A percentile compares a stretch with the other conserved stretches of the same genome.
These are phyloP conservation scores for Capronia americana DNA, from an alignment of 2,329 filamentous ascomycete genomes.

Conservation along the genomic window DNA sequence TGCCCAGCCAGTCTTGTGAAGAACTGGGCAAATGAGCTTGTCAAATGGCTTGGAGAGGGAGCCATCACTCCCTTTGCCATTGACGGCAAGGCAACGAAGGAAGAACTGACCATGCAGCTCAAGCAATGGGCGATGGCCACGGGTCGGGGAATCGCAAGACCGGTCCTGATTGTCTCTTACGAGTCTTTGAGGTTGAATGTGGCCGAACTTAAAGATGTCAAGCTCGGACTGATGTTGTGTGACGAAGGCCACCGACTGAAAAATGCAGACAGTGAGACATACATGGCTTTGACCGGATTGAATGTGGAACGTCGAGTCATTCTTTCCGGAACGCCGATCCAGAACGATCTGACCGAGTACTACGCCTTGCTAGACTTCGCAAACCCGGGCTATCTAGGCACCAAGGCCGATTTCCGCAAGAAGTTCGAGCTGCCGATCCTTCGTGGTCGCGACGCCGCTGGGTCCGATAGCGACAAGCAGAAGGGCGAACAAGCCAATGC, in stretches of 20 bases:
- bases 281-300: constrained; percentile 84
- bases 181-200: constrained; percentile 92
- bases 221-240: constrained; percentile 90
- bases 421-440: constrained; percentile 92
- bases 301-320: constrained; percentile 93
- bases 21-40: constrained; percentile 97
- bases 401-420: constrained; percentile 88
- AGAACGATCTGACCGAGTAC: constrained; percentile 98
- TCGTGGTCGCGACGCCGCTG: constrained; percentile 86
- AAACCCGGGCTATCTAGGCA: constrained; percentile 89
- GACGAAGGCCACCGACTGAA: constrained; percentile 97
- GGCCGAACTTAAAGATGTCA: constrained; percentile 84
- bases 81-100: constrained; percentile 94
- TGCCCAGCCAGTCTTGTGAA: constrained; percentile 95
- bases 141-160: constrained; percentile 86
- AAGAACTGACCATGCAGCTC: constrained; percentile 86
- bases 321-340: constrained; percentile 93
- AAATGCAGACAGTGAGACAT: constrained; percentile 95
- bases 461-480: constrained; percentile 79
- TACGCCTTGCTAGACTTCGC: constrained; percentile 96
- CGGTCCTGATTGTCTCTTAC: constrained; percentile 96
- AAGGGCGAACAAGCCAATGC: constrained; percentile 82
- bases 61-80: constrained; percentile 93
- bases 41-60: constrained; percentile 94
- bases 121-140: constrained; percentile 93